Evolutionary conservation across 345 rosid genomes (phyloP), one percentile per base, ranked within the genome.

Genomic region (Raphanus sativus): DNA sequence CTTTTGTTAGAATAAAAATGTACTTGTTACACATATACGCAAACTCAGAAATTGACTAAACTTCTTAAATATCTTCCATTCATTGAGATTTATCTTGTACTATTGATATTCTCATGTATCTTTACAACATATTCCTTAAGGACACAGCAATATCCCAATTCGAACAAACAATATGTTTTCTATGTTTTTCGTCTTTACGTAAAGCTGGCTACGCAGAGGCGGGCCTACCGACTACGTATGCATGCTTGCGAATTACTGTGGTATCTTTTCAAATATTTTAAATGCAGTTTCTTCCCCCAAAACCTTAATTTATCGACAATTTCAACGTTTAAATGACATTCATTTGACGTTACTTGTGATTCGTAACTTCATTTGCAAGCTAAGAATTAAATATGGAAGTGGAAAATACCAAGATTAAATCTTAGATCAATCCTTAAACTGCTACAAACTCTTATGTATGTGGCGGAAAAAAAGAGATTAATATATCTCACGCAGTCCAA

Each of bases 371-470:
- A 62, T 21, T 28, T 62, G 61, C 10, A 62, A 45, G 76, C 61
- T 42, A 56, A 21, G 13, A 56, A 56, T 56, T 24, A 62, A 73
- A 62, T 32, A 63, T 63, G 69, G 10, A 62, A 50, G 8, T 63
- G n/a, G 54, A 10, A 25, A 8, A 33, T 64, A 24, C 63, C 17
- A 33, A 63, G 36, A 52, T 48, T 30, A 30, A 52, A 24, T 52
- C 48, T 63, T 52, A 33, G 64, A 74, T 54, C 38, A 34, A 54
- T 34, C 55, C 12, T 64, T 64, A 64, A 64, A 62, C 52, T 62
- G 11, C 50, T 48, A 32, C 67, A 63, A 63, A 33, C 26, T 32
- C 42, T 6, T 33, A 63, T 4, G 25, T 33, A 58, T 58, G 62
- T 48, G 25, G 45, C 40, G 24, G 11, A 64, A 64, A 4, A 42